A percentile compares a stretch with the other conserved stretches of the same genome.
phyloP scores from a whole-genome alignment of 495 filamentous ascomycete genomes.

The Aspergillus biplanus region DNA sequence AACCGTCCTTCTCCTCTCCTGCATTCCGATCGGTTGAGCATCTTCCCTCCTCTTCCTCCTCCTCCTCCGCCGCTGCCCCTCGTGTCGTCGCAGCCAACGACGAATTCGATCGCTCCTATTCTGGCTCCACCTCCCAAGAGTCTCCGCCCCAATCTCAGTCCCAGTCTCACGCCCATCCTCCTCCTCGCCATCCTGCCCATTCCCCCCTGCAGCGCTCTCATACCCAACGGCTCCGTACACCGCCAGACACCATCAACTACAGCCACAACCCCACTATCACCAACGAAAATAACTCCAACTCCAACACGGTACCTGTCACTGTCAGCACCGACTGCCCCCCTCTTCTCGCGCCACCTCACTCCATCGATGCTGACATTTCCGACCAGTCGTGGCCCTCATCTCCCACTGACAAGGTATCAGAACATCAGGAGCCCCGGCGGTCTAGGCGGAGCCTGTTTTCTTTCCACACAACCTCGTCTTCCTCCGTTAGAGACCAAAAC shows the following conservation, averaged over 20 bases:
- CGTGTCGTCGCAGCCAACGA: slow-evolving; percentile 27
- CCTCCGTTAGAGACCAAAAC: slow-evolving; percentile 21
- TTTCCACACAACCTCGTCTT: slow-evolving; percentile 23
- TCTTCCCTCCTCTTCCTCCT: slow-evolving; percentile 22
- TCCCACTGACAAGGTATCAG: slow-evolving; percentile 17
- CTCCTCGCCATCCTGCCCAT: slow-evolving; percentile 23
- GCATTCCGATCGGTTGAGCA: slow-evolving; percentile 42
- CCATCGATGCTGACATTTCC: slow-evolving; percentile 29
- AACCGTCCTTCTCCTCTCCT: slow-evolving; percentile 30
- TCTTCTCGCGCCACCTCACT: slow-evolving; percentile 20
- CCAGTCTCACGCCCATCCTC: slow-evolving; percentile 16
- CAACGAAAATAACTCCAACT: neutral
- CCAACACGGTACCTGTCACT: slow-evolving; percentile 24
- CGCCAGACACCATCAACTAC: slow-evolving; percentile 17
- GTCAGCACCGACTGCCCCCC: slow-evolving; percentile 22
- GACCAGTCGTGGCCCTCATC: slow-evolving; percentile 26
- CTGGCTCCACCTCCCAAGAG: slow-evolving; percentile 27
- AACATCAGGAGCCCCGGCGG: slow-evolving; percentile 24
- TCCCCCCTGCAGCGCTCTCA: slow-evolving; percentile 33
- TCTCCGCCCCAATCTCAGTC: slow-evolving; percentile 24
- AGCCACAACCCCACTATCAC: neutral
- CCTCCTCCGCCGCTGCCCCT: slow-evolving; percentile 24
- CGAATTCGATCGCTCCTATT: slow-evolving; percentile 22
- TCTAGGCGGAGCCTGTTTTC: slow-evolving; percentile 31
- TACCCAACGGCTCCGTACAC: slow-evolving; percentile 34